phyloP scores from a whole-genome alignment of 139 green algal species.

The Yamagishiella unicocca region DNA sequence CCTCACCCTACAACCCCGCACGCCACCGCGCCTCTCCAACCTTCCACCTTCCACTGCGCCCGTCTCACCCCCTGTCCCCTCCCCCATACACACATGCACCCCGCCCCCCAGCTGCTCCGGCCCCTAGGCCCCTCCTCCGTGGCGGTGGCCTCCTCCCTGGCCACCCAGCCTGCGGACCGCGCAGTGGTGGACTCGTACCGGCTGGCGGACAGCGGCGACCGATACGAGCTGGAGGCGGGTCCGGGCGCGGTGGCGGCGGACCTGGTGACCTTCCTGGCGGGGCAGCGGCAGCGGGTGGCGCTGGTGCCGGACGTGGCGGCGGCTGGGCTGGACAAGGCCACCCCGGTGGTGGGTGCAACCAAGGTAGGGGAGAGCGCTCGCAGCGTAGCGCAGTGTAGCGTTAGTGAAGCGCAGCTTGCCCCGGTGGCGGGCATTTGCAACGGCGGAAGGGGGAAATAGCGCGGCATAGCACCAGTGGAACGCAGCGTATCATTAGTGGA shows the following conservation, averaged over 20 bases:
- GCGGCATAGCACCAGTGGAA: no score
- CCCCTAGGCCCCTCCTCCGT: conserved; percentile 61
- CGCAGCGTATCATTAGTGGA: no score
- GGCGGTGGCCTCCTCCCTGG: conserved; percentile 60
- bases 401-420: no score
- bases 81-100: not conserved
- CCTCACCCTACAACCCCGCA: not conserved
- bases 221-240: conserved; percentile 41
- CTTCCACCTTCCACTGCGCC: not conserved
- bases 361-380: not conserved
- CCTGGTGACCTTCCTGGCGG: conserved; percentile 38
- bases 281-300: conserved; percentile 37
- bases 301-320: conserved; percentile 63
- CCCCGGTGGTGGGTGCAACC: conserved; percentile 19
- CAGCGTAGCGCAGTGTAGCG: no score
- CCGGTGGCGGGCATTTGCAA: no score
- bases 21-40: not conserved
- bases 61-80: not conserved
- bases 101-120: conserved; percentile 53
- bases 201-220: not conserved
- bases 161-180: conserved; percentile 51
- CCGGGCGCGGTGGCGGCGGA: conserved; percentile 54
- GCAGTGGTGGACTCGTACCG: conserved; percentile 86
- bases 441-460: no score
- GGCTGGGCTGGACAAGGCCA: conserved; percentile 11